Evolutionary conservation across 2,329 filamentous ascomycete species (phyloP), one percentile per base, ranked within the genome.

Genomic region (Microthyrium microscopicum): DNA sequence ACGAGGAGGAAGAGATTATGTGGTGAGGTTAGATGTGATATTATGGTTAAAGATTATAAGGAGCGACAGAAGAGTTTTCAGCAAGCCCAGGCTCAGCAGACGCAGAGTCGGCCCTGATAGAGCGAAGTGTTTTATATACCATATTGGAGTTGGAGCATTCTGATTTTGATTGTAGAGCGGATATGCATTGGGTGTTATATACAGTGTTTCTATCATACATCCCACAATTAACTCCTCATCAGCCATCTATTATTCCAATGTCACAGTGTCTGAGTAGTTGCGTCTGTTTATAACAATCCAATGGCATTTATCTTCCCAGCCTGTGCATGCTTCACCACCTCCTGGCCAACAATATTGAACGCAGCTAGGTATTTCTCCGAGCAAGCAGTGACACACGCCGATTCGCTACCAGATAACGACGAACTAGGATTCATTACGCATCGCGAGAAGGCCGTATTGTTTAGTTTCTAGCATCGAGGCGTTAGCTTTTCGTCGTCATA

Each of bases 41-140:
- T 95, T 37, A 62, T 89, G 34, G 77, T 95, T 38, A 77, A 75
- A 54, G 83, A 98, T 44, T 98, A 71, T 50, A 68, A 63, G 42
- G 60, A 72, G 40, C 57, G 62, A 42, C 71, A 74, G 52, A 61
- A 60, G 52, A 52, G 44, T 15, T 55, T 61, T 40, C 42, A 38
- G 2, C 26, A 29, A 16, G n/a, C n/a, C n/a, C n/a, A n/a, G n/a
- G n/a, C n/a, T n/a, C n/a, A n/a, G n/a, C n/a, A n/a, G n/a, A n/a
- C n/a, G n/a, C n/a, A n/a, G n/a, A n/a, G n/a, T n/a, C n/a, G n/a
- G n/a, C n/a, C n/a, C n/a, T n/a, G n/a, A n/a, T n/a, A n/a, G n/a
- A n/a, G n/a, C n/a, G n/a, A n/a, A n/a, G n/a, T n/a, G n/a, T n/a
- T n/a, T n/a, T n/a, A n/a, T n/a, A n/a, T n/a, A n/a, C n/a, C n/a